Conservation (phyloP, 1,284 basidiomycete genomes). For the Trametes pubescens region DNA sequence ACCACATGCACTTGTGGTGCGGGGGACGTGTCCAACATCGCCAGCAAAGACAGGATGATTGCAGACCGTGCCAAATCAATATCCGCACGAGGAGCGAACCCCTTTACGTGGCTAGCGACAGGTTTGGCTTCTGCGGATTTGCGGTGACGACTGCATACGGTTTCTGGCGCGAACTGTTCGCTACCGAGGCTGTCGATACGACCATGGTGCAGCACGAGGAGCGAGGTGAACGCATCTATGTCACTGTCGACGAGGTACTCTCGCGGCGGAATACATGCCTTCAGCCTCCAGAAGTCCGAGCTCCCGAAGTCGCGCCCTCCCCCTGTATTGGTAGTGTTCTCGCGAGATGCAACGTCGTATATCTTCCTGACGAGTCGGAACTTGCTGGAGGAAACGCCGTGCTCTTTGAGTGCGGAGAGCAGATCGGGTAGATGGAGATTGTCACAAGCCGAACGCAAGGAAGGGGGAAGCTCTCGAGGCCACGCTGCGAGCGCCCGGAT, state of each 20-base stretch:
- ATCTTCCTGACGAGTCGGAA: constrained; percentile 77
- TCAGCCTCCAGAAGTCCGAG: constrained; percentile 84
- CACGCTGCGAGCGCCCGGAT: constrained; percentile 71
- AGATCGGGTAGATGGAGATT: constrained; percentile 56
- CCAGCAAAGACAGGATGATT: constrained; percentile 62
- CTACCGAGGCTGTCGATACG: constrained; percentile 65
- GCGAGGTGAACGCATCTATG: constrained; percentile 75
- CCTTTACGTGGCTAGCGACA: neutral
- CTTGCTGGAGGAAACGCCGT: constrained; percentile 69
- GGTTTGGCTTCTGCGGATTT: constrained; percentile 1
- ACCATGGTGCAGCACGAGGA: constrained; percentile 70
- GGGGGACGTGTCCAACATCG: constrained; percentile 63
- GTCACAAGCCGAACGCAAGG: constrained; percentile 53
- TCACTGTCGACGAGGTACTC: constrained; percentile 67
- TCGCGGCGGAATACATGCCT: constrained; percentile 69
- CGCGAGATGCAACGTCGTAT: constrained; percentile 49
- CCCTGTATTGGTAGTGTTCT: constrained; percentile 29
- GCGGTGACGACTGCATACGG: constrained; percentile 51
- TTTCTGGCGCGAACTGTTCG: constrained; percentile 51
- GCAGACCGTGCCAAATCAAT: constrained; percentile 51
- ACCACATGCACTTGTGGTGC: constrained; percentile 60
- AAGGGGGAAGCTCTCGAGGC: constrained; percentile 65
- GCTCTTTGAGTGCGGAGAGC: constrained; percentile 62
- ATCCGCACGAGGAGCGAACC: constrained; percentile 10
- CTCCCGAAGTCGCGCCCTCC: constrained; percentile 56